These are phyloP conservation scores for Pittosporum tobira DNA, from an alignment of 129 eudicot genomes.

Conservation along the genomic window DNA sequence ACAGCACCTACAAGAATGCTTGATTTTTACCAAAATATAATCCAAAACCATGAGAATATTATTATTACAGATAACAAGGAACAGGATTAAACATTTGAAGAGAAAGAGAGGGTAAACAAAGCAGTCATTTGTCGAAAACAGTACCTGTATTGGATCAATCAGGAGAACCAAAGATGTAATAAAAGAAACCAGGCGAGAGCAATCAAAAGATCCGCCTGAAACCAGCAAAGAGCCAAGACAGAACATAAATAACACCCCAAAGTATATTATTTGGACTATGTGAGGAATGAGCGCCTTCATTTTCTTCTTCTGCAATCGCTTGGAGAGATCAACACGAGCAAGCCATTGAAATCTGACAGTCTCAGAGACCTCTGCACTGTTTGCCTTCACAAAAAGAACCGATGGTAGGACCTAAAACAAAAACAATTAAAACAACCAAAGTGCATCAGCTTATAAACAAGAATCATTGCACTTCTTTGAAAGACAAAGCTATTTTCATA, in stretches of 20 bases:
- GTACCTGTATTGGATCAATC: slow-evolving; percentile 88
- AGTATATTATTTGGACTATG: slow-evolving; percentile 57
- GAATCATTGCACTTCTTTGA: background rate
- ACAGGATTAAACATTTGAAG: background rate
- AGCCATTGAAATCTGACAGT: slow-evolving; percentile 56
- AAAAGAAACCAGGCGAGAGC: slow-evolving; percentile 58
- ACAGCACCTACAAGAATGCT: slow-evolving; percentile 2
- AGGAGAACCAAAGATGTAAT: slow-evolving; percentile 72
- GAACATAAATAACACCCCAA: slow-evolving; percentile 44
- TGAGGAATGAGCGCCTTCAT: slow-evolving; percentile 89
- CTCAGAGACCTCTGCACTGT: slow-evolving; percentile 67
- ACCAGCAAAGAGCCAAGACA: slow-evolving; percentile 47
- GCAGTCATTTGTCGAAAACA: background rate
- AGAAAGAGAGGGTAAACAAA: background rate
- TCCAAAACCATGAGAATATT: background rate
- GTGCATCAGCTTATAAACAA: background rate
- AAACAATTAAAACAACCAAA: slow-evolving; percentile 12
- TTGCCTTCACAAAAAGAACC: slow-evolving; percentile 83
- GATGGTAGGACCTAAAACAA: slow-evolving; percentile 75
- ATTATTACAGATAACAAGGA: slow-evolving; percentile 1
- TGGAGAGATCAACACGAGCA: slow-evolving; percentile 54
- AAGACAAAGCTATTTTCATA: background rate
- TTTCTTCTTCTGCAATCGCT: slow-evolving; percentile 53
- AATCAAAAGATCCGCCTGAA: slow-evolving; percentile 45
- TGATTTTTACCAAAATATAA: background rate